Base-by-base conservation (phyloP, 148 eudicot genomes). In the Chenopodium suecicum region DNA sequence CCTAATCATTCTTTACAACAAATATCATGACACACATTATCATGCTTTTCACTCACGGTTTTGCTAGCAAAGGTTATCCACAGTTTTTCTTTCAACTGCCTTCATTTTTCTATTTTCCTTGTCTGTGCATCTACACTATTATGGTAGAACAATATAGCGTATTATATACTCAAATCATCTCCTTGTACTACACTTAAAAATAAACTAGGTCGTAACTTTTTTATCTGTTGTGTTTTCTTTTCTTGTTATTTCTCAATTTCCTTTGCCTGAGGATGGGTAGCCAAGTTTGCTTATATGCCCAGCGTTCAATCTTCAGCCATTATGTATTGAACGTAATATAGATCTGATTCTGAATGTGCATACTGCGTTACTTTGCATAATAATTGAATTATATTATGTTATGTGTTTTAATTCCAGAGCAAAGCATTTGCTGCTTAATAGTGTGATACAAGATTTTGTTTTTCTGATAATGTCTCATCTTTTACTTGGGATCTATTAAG, bases 401-500 rank as follows among this genome's bases (percentile, higher is more conserved):
- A 20, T 71, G 50, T 23, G 7, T 44, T 44, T 66, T 23, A 67
- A 5, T 13, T 10, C 34, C 32, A 67, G 37, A 44, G 23, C 6
- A 75, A 54, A 52, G 60, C 22, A 22, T 37, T 37, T 37, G 2
- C n/a, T 70, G 23, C 20, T 34, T 14, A 13, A 14, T 70, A 62
- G 1, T 29, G 10, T 23, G 50, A 60, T 71, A 75, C 34, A 10
- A 25, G 58, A 7, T 64, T 79, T 62, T 73, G 44, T 58, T 47
- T 34, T 6, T 68, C n/a, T 44, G 63, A 72, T 63, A 62, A 31
- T 56, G 23, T 56, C 73, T 74, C 62, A 74, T 82, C 47, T 56
- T 50, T 62, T 62, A 25, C n/a, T 10, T 76, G 63, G 22, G 12
- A 62, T 46, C n/a, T 41, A 27, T 81, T 83, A 90, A 96, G 99